Evolutionary conservation across 768 basidiomycete species (phyloP).

Genomic region (Trametes villosa): DNA sequence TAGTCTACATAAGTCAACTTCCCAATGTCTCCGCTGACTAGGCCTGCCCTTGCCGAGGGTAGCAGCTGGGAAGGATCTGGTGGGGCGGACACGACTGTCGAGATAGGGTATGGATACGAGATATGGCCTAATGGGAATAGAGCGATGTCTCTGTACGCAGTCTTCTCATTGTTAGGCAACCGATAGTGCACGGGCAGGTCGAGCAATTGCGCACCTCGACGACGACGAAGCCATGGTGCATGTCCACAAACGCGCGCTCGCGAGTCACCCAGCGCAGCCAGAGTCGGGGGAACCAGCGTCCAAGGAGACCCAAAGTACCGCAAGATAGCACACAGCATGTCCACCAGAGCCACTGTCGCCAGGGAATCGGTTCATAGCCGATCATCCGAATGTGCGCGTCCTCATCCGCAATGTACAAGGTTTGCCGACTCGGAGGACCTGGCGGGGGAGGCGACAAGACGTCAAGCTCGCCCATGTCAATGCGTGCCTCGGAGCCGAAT

Average conservation of each 20-base stretch:
- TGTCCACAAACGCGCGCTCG: conserved; percentile 81
- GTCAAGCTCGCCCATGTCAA: conserved; percentile 79
- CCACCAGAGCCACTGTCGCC: conserved; percentile 74
- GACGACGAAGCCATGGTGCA: conserved; percentile 75
- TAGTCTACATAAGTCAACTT: conserved; percentile 80
- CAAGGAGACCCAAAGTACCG: conserved; percentile 78
- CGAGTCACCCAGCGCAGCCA: conserved; percentile 89
- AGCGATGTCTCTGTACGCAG: conserved; percentile 80
- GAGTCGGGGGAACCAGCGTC: conserved; percentile 90
- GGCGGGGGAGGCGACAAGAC: conserved; percentile 71
- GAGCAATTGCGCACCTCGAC: conserved; percentile 71
- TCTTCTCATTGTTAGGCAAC: conserved; percentile 52
- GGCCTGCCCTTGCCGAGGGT: conserved; percentile 25
- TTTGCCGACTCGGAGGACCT: conserved; percentile 86
- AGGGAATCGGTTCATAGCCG: conserved; percentile 73
- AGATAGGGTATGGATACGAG: conserved; percentile 75
- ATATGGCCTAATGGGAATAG: conserved; percentile 73
- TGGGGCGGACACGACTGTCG: conserved; percentile 70
- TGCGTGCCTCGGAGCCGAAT: conserved; percentile 81
- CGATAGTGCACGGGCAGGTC: not conserved
- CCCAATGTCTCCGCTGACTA: conserved; percentile 42
- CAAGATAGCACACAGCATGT: conserved; percentile 65
- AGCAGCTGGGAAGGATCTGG: conserved; percentile 22
- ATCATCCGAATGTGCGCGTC: conserved; percentile 87
- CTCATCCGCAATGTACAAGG: conserved; percentile 85